Percentiles rank a stretch among this genome's conserved stretches.
Conservation (phyloP, 805 yeast genomes). For the Blastobotrys parvus region DNA sequence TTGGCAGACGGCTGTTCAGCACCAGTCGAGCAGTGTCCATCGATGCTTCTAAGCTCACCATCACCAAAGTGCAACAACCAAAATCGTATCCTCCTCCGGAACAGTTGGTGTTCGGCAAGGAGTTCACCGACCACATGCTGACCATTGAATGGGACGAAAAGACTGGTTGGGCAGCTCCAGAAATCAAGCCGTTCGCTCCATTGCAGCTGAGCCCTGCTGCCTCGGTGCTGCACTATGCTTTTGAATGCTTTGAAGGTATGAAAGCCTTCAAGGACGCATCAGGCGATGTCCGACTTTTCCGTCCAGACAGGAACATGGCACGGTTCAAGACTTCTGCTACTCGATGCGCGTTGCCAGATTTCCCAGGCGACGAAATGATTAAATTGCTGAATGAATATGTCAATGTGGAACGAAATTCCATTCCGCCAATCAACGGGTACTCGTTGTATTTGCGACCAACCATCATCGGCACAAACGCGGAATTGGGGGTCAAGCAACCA, state of each 20-base stretch:
- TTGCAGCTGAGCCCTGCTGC: conserved; percentile 77
- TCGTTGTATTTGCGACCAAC: conserved; percentile 93
- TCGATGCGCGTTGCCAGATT: conserved; percentile 82
- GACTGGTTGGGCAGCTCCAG: conserved; percentile 84
- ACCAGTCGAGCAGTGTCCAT: conserved; percentile 31
- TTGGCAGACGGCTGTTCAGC: not conserved
- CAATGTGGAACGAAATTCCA: conserved; percentile 62
- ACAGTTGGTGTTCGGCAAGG: conserved; percentile 58
- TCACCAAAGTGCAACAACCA: conserved; percentile 42
- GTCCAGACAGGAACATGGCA: conserved; percentile 86
- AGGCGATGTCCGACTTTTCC: conserved; percentile 65
- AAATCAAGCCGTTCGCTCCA: conserved; percentile 76
- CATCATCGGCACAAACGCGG: conserved; percentile 83
- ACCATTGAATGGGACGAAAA: conserved; percentile 71
- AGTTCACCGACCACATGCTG: conserved; percentile 76
- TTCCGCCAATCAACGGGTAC: conserved; percentile 83
- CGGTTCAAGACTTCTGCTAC: conserved; percentile 86
- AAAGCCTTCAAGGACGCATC: conserved; percentile 67
- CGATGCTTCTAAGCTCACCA: conserved; percentile 45
- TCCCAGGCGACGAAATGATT: conserved; percentile 69
- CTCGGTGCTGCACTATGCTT: conserved; percentile 88
- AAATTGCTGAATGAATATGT: conserved; percentile 71
- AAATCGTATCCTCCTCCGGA: conserved; percentile 52
- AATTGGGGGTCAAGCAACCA: conserved; percentile 82
- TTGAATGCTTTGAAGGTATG: conserved; percentile 92